Base-by-base conservation (phyloP, 495 filamentous ascomycete genomes). In the Podospora didyma region DNA sequence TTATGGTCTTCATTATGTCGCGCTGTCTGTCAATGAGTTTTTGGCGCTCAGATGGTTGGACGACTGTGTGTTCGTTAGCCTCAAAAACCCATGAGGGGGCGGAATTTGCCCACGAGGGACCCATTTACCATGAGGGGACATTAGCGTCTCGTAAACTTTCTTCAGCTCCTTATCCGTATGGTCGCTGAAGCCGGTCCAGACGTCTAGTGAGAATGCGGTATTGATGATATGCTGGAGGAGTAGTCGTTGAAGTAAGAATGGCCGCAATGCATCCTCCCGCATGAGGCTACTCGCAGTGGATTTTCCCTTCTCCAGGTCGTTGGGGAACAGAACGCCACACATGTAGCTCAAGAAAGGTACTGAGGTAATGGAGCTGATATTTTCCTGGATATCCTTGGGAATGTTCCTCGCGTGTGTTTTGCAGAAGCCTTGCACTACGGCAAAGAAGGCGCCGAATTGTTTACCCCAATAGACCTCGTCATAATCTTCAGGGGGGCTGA, bases 171-270 rank as follows among this genome's bases (percentile, higher is more conserved):
- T 51, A 44, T 70, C 55, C 0, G 42, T 22, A 0, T 26, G 37
- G 2, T 61, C 54, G 9, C 52, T 51, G 41, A 62, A 74, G 0
- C 47, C 49, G 16, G 56, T 42, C 56, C 65, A 75, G 20, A 57
- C 60, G 2, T 68, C 59, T 11, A 58, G 20, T 14, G 28, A 48
- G 48, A 68, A 62, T 26, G 74, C 59, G 3, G 58, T 53, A 16
- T 55, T 48, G 17, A 66, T 22, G n/a, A 71, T 61, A 37, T 72
- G 68, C 7, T 64, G 62, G 37, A 69, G 17, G 7, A 66, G 49
- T 2, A 74, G 60, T 17, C 73, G 64, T 57, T 67, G 57, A 5
- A 72, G 42, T 14, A 73, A 61, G 56, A 61, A 68, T 2, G 52
- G 56, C 16, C 73, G 58, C 6, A 54, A 50, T 6, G 1, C 22